Evolutionary conservation across 2,329 filamentous ascomycete genomes (phyloP), one percentile per base, ranked within the genome.

Genomic region (Nemania serpens): DNA sequence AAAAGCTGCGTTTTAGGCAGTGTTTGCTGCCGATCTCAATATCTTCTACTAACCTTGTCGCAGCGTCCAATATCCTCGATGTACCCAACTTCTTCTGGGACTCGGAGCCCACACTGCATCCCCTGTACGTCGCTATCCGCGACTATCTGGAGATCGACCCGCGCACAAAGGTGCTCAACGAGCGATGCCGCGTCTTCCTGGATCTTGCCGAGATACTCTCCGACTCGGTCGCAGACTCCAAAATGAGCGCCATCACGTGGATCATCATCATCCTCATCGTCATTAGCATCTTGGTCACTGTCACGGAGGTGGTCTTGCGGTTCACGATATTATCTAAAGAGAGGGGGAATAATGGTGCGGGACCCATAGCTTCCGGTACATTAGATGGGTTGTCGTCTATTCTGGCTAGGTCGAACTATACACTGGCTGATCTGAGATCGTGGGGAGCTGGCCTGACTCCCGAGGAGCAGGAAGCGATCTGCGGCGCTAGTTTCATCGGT

Each of bases 21-120:
- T 25, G 3, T 43, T 36, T 12, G 13, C 34, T 49, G 58, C 51
- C 58, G 55, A 62, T 59, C 59, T 4, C 18, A 15, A 7, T 29
- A 39, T 66, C 70, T 66, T 57, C 59, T 62, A 36, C 68, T 58
- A 45, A 49, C 34, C 36, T 12, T 12, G 41, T 33, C 48, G 11
- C 4, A 96, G 92, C 93, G 61, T 96, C 91, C 18, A 98, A 98
- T 73, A 94, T 97, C 75, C 89, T 97, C 59, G 93, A 97, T 75
- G 92, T 96, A 0, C 94, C 94, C 62, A 96, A 94, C 74, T 97
- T 97, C 83, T 96, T 98, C 83, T 99, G 95, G 95, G 93, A 98
- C 75, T 91, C 91, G 11, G 95, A 99, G 74, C 95, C 95, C 17
- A 97, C 92, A 0, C 83, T 99, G 0, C 92, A 97, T 74, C 95